These are phyloP conservation scores for Phaeosphaeriaceae sp. DNA, from an alignment of 2,329 filamentous ascomycete genomes.

Conservation along the genomic window DNA sequence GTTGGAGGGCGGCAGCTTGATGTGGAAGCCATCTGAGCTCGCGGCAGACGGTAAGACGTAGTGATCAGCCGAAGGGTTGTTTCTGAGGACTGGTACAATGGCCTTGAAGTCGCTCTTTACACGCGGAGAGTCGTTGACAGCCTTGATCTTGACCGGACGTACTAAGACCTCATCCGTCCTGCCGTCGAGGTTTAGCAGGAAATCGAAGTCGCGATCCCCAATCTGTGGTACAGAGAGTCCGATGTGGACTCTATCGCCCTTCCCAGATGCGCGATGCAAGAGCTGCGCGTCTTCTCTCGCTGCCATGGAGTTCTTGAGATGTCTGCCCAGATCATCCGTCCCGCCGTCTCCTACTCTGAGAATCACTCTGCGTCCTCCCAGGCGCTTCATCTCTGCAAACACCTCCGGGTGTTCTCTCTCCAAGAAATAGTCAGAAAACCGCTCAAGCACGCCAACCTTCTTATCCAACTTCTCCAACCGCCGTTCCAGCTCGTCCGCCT, in stretches of 20 bases:
- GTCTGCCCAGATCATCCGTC: conserved; percentile 16
- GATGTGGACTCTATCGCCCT: conserved; percentile 26
- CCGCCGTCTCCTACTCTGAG: conserved; percentile 21
- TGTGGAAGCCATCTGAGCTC: conserved; percentile 26
- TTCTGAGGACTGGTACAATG: conserved; percentile 18
- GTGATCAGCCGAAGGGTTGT: conserved; percentile 10
- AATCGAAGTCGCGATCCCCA: conserved; percentile 34
- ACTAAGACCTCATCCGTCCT: conserved; percentile 29
- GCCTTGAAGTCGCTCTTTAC: conserved; percentile 18
- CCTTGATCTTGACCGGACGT: conserved; percentile 22
- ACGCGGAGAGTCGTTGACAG: conserved; percentile 16
- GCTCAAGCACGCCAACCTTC: conserved; percentile 30
- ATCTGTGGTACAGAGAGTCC: conserved; percentile 35
- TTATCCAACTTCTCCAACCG: conserved; percentile 23
- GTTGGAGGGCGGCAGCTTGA: conserved; percentile 22
- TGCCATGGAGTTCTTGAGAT: conserved; percentile 25
- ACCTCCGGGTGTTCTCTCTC: conserved; percentile 33
- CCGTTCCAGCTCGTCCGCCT: conserved; percentile 25
- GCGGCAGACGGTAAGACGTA: conserved; percentile 28
- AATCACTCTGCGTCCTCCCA: conserved; percentile 27
- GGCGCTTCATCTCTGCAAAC: conserved; percentile 27
- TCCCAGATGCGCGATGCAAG: conserved; percentile 24
- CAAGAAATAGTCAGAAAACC: conserved; percentile 28
- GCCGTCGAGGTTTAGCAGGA: conserved; percentile 24
- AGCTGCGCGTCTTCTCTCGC: conserved; percentile 36